These are phyloP conservation scores for Rubia tinctorum DNA, from an alignment of 305 asterid species.

Conservation along the genomic window DNA sequence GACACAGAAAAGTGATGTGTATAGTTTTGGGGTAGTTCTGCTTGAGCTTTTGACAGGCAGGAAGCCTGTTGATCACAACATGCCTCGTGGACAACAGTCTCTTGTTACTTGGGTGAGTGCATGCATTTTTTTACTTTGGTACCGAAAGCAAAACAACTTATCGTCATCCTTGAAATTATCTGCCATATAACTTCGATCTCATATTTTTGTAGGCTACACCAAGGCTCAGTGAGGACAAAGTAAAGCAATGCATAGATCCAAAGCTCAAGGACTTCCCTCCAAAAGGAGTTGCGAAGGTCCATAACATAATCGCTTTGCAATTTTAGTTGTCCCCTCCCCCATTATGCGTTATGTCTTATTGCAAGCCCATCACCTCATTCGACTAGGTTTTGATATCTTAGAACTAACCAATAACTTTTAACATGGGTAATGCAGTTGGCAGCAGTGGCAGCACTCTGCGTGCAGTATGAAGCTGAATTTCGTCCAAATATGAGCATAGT, in stretches of 20 bases:
- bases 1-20: slow-evolving; percentile 54
- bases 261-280: slow-evolving; percentile 58
- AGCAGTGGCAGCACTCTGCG: slow-evolving; percentile 35
- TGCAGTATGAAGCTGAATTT: slow-evolving; percentile 34
- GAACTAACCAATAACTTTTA: neutral
- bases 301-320: neutral
- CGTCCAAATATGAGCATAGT: slow-evolving; percentile 39
- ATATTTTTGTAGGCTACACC: slow-evolving; percentile 48
- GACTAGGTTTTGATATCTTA: neutral
- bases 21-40: slow-evolving; percentile 54
- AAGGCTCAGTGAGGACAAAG: slow-evolving; percentile 63
- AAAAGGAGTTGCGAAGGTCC: slow-evolving; percentile 61
- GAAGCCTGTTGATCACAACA: slow-evolving; percentile 52
- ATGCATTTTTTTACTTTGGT: neutral
- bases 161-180: neutral
- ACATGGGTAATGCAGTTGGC: slow-evolving; percentile 24
- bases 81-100: slow-evolving; percentile 59
- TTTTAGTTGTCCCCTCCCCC: neutral
- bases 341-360: neutral
- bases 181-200: neutral
- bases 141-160: neutral
- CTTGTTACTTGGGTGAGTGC: slow-evolving; percentile 55
- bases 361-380: neutral
- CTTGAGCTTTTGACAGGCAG: slow-evolving; percentile 54
- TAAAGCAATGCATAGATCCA: slow-evolving; percentile 58